Evolutionary conservation across 202 grass and related monocot genomes (phyloP), one percentile per base, ranked within the genome.

Genomic region (Eragrostis tef): DNA sequence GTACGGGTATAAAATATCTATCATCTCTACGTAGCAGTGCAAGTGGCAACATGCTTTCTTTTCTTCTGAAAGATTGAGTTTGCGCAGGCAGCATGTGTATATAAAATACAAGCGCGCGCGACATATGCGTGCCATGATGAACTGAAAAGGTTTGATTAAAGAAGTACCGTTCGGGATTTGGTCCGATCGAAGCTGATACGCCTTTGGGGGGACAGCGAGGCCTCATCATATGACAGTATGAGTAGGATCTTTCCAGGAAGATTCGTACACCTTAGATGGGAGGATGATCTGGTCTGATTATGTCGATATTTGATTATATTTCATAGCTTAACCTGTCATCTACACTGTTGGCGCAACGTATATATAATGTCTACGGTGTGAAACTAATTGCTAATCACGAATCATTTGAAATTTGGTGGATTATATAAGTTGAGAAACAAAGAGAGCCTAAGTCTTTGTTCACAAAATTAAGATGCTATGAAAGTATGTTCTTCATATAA

Each of bases 121-220:
- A 62, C 87, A 76, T 44, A 88, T 85, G 82, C 82, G 78, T 73
- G 83, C 44, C 59, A 82, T 82, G 87, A 86, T 89, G 83, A 81
- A 74, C 79, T 67, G 72, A 89, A 89, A 89, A 67, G 73, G 34
- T 67, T 8, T 9, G 31, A 86, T 82, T 68, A 73, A 44, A 89
- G 73, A 83, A 79, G 24, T 69, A 67, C 52, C 27, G 68, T 74
- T 89, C 46, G 83, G 79, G 83, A 86, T 89, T 83, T 62, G 83
- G 79, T 69, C 83, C 13, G 66, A 86, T 71, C 42, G 24, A 74
- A 73, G 60, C 43, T 24, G 83, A 89, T 89, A 70, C 49, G 58
- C 71, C 16, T 68, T 74, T 88, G 56, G 79, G 72, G 77, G 78
- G 64, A 81, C 87, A 88, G 87, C 87, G 39, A 77, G 63, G 73